Conservation (phyloP, 2,329 filamentous ascomycete genomes). For the Fusarium mangiferae region DNA sequence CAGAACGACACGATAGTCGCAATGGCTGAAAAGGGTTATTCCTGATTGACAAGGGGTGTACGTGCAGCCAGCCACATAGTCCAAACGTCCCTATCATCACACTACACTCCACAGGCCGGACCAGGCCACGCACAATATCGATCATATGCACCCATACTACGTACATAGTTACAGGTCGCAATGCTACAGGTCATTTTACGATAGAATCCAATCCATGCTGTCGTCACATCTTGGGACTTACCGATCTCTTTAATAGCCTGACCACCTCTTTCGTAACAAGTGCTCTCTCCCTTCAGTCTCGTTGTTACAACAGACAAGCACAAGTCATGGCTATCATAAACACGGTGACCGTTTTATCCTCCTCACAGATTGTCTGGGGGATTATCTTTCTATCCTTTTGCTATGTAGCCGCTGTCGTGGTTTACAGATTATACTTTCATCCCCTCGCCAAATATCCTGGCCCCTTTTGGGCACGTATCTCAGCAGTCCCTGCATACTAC, state of each 20-base stretch:
- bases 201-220: not conserved
- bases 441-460: conserved; percentile 63
- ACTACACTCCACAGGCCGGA: not conserved
- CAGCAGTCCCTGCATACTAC: conserved; percentile 31
- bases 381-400: not conserved
- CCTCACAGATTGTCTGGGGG: not conserved
- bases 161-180: not conserved
- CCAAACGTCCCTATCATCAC: not conserved
- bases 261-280: not conserved
- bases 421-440: conserved; percentile 56
- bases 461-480: conserved; percentile 63
- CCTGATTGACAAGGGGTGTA: not conserved
- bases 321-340: not conserved
- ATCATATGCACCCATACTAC: not conserved
- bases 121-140: not conserved
- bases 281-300: not conserved
- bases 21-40: not conserved
- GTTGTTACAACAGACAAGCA: not conserved
- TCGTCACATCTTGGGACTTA: not conserved
- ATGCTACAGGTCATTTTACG: conserved; percentile 1
- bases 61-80: not conserved
- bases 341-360: not conserved
- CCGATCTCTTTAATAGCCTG: not conserved
- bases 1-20: not conserved
- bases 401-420: not conserved